Evolutionary conservation across 495 filamentous ascomycete species (phyloP).

Genomic region (Trichoderma orchidacearum): DNA sequence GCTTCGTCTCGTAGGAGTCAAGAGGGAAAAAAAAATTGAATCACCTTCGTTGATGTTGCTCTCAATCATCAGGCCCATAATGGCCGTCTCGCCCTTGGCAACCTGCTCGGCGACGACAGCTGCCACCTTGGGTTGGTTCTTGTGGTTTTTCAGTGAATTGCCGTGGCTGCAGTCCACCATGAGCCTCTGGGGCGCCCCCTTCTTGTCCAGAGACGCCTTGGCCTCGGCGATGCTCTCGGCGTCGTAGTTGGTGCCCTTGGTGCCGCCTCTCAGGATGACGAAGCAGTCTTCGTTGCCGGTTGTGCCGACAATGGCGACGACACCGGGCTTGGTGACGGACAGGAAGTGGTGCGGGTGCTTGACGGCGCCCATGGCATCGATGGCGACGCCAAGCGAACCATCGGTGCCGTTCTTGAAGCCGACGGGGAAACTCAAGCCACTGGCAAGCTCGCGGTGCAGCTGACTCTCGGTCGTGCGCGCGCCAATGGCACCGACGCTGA

Average conservation of each 20-base stretch:
- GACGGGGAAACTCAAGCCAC: constrained; percentile 88
- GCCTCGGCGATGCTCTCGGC: constrained; percentile 64
- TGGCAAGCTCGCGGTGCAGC: constrained; percentile 87
- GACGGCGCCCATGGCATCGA: constrained; percentile 94
- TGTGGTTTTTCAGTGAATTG: constrained; percentile 92
- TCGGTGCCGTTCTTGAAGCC: constrained; percentile 99
- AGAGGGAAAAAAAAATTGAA: constrained; percentile 4
- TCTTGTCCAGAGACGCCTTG: constrained; percentile 52
- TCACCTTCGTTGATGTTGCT: constrained; percentile 87
- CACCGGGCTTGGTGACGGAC: constrained; percentile 93
- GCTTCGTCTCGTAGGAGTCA: too few species aligned
- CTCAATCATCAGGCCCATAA: constrained; percentile 99
- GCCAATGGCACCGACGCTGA: constrained; percentile 86
- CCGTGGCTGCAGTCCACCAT: constrained; percentile 99
- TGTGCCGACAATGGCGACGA: constrained; percentile 91
- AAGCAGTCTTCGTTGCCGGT: constrained; percentile 97
- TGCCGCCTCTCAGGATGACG: constrained; percentile 90
- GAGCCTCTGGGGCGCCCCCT: constrained; percentile 55
- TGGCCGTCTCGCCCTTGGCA: constrained; percentile 64
- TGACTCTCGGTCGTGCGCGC: constrained; percentile 94
- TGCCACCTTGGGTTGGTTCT: constrained; percentile 94
- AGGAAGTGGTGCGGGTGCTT: constrained; percentile 94
- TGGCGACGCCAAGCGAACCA: constrained; percentile 74
- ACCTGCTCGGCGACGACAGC: constrained; percentile 72
- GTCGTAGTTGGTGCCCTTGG: constrained; percentile 89